phyloP scores from a whole-genome alignment of 108 stramenopile species.

The Nitzschia sp. region DNA sequence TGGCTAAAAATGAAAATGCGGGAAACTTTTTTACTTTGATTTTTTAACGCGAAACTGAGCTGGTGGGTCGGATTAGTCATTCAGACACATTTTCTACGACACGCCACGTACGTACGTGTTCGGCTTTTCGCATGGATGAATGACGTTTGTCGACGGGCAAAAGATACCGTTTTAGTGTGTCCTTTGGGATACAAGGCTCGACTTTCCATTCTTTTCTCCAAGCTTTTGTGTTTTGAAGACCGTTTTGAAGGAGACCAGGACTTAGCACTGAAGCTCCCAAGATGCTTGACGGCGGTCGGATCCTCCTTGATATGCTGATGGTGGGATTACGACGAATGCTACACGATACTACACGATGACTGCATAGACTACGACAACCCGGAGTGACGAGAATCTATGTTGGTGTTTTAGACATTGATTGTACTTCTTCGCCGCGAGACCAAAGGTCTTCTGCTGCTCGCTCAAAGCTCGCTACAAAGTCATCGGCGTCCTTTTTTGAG shows the following conservation, averaged over 20 bases:
- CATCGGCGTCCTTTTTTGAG: conserved; percentile 66
- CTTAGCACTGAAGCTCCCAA: too few relatives aligned
- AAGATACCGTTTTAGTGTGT: neutral
- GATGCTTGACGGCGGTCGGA: too few relatives aligned
- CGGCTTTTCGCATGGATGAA: neutral
- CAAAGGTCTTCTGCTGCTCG: conserved; percentile 35
- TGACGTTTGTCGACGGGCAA: neutral
- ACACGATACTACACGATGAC: too few relatives aligned
- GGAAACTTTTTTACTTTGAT: too few relatives aligned
- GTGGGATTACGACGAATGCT: too few relatives aligned
- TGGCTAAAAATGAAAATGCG: neutral
- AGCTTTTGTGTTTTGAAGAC: too few relatives aligned
- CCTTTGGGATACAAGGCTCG: neutral
- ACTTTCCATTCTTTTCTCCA: too few relatives aligned
- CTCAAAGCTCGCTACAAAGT: conserved; percentile 69
- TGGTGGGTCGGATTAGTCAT: neutral
- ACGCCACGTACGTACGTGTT: neutral
- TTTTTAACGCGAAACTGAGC: neutral
- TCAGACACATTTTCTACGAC: neutral
- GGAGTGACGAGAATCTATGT: too few relatives aligned
- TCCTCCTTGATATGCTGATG: too few relatives aligned
- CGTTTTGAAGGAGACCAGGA: too few relatives aligned
- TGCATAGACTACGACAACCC: too few relatives aligned
- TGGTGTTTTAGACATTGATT: conserved; percentile 22
- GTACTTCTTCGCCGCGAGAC: conserved; percentile 1